phyloP scores from a whole-genome alignment of 2,329 filamentous ascomycete species.

The Calycina marina region DNA sequence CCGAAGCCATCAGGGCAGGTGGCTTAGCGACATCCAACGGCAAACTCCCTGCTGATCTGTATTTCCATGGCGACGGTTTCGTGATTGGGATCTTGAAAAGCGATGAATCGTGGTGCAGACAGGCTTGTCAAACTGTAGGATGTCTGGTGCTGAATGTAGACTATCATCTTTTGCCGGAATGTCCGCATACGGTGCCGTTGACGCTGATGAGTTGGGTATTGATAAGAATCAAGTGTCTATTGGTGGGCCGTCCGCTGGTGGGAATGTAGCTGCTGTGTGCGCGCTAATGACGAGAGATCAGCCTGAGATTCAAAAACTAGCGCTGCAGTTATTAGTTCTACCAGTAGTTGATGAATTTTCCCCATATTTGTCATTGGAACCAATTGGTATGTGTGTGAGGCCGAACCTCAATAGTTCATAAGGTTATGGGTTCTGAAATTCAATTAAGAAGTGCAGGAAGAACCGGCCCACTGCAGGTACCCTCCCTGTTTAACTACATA shows the following conservation, averaged over 20 bases:
- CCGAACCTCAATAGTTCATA: too few relatives aligned
- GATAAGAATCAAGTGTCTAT: slow-evolving; percentile 8
- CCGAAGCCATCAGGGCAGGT: slow-evolving; percentile 7
- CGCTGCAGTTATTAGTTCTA: slow-evolving; percentile 23
- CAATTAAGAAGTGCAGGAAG: too few relatives aligned
- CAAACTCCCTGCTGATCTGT: slow-evolving; percentile 11
- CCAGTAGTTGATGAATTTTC: slow-evolving; percentile 24
- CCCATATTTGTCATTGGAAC: slow-evolving; percentile 23
- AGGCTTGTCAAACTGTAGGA: slow-evolving; percentile 9
- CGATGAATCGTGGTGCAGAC: slow-evolving; percentile 13
- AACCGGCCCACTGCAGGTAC: too few relatives aligned
- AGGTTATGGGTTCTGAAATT: too few relatives aligned
- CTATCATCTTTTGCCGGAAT: slow-evolving; percentile 29
- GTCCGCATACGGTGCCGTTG: slow-evolving; percentile 29
- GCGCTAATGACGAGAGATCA: slow-evolving; percentile 12
- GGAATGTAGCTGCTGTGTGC: slow-evolving; percentile 9
- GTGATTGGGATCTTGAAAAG: slow-evolving; percentile 11
- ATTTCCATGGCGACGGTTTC: slow-evolving; percentile 14
- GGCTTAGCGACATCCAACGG: slow-evolving; percentile 5
- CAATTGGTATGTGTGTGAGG: too few relatives aligned
- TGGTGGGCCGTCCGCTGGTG: slow-evolving; percentile 12
- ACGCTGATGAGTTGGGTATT: slow-evolving; percentile 11
- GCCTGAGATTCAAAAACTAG: slow-evolving; percentile 18
- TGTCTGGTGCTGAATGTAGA: slow-evolving; percentile 26
- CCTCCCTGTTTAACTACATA: too few relatives aligned